Evolutionary conservation across 257 asterid genomes (phyloP).

Genomic region (Rhazya stricta): DNA sequence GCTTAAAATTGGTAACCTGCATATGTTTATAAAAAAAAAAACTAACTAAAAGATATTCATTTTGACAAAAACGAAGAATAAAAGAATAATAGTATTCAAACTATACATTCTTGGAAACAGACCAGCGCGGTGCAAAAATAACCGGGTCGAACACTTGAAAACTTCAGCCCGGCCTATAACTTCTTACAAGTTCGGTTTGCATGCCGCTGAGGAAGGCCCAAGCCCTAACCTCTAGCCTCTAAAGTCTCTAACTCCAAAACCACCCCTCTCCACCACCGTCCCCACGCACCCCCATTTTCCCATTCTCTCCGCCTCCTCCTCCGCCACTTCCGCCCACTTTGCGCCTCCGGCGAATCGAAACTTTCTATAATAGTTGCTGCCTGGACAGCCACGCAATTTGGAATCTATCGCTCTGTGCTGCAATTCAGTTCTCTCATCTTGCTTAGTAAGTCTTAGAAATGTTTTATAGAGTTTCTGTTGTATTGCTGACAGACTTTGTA

Average conservation of each 20-base stretch:
- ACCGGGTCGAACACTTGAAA: neutral
- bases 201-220: conserved; percentile 17
- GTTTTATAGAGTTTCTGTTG: conserved; percentile 8
- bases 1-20: too few relatives aligned
- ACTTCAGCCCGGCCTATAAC: neutral
- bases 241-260: conserved; percentile 14
- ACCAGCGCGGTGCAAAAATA: neutral
- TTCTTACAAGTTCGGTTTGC: neutral
- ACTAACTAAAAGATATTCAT: too few relatives aligned
- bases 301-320: conserved; percentile 5
- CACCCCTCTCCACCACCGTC: conserved; percentile 16
- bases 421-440: neutral
- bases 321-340: conserved; percentile 5
- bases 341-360: conserved; percentile 4
- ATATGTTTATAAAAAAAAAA: too few relatives aligned
- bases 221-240: conserved; percentile 12
- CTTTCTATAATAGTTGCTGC: neutral
- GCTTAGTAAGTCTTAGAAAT: conserved; percentile 1
- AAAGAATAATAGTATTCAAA: too few relatives aligned
- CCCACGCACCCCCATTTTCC: neutral
- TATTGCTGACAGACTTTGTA: neutral
- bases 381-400: conserved; percentile 1
- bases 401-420: neutral
- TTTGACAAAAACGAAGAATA: too few relatives aligned
- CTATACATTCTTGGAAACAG: too few relatives aligned